phyloP scores from a whole-genome alignment of 2,329 filamentous ascomycete genomes.

The Leptographium flavum region DNA sequence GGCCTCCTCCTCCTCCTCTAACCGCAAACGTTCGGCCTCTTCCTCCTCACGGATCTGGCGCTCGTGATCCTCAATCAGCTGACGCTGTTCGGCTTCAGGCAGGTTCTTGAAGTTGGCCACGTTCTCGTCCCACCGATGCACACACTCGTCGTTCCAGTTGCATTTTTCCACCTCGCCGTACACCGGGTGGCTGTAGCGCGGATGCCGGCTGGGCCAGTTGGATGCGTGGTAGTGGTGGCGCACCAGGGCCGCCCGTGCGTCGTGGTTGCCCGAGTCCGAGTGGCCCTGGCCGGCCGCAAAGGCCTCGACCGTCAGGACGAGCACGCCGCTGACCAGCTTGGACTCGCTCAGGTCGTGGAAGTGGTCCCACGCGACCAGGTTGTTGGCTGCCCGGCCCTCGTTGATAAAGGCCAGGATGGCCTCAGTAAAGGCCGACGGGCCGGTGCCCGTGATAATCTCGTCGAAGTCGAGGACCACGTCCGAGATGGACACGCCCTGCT shows the following conservation, averaged over 20 bases:
- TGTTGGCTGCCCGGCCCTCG: slow-evolving; percentile 20
- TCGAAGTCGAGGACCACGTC: slow-evolving; percentile 56
- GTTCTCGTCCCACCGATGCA: slow-evolving; percentile 50
- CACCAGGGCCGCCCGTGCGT: slow-evolving; percentile 49
- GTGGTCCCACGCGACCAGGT: slow-evolving; percentile 42
- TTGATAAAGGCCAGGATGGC: slow-evolving; percentile 54
- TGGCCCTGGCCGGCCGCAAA: slow-evolving; percentile 62
- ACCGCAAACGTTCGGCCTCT: slow-evolving; percentile 13
- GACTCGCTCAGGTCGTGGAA: slow-evolving; percentile 56
- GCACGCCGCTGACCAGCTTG: slow-evolving; percentile 46
- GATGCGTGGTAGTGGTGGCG: slow-evolving; percentile 66
- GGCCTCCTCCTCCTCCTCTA: slow-evolving; percentile 10
- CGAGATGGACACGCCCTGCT: slow-evolving; percentile 43
- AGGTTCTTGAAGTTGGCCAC: slow-evolving; percentile 45
- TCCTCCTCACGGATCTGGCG: slow-evolving; percentile 15
- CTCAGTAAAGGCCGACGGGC: slow-evolving; percentile 53
- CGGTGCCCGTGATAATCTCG: slow-evolving; percentile 59
- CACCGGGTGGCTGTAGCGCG: slow-evolving; percentile 51
- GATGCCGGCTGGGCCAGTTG: slow-evolving; percentile 54
- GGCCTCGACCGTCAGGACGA: slow-evolving; percentile 56
- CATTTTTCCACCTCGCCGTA: slow-evolving; percentile 58
- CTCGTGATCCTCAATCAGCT: slow-evolving; percentile 25
- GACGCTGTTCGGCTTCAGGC: slow-evolving; percentile 43
- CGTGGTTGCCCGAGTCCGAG: slow-evolving; percentile 57
- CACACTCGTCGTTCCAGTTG: slow-evolving; percentile 54